phyloP scores from a whole-genome alignment of 1,284 basidiomycete species.

The Caloboletus inedulis region DNA sequence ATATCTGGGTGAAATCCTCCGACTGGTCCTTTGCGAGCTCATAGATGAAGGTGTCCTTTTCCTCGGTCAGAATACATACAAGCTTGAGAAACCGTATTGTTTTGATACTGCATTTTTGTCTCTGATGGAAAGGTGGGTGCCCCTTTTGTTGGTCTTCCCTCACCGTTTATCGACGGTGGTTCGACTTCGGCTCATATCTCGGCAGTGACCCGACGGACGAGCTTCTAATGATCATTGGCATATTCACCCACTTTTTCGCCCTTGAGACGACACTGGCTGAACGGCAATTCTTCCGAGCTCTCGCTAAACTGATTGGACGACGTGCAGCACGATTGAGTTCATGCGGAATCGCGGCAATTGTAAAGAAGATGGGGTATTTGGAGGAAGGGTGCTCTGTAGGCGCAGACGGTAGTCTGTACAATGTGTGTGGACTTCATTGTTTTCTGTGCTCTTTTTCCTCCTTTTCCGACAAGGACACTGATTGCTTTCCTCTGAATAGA shows the following conservation, averaged over 20 bases:
- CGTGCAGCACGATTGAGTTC: constrained; percentile 86
- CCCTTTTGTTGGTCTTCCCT: background rate
- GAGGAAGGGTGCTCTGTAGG: constrained; percentile 88
- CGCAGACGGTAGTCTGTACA: constrained; percentile 91
- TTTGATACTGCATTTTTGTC: constrained; percentile 98
- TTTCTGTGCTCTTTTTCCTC: background rate
- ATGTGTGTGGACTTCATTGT: constrained; percentile 51
- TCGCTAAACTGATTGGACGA: constrained; percentile 87
- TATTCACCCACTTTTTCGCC: constrained; percentile 95
- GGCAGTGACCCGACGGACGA: constrained; percentile 94
- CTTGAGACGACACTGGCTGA: constrained; percentile 92
- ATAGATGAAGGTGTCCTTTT: constrained; percentile 97
- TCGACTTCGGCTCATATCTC: constrained; percentile 5
- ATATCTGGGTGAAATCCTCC: constrained; percentile 95
- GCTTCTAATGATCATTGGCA: constrained; percentile 91
- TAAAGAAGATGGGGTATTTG: constrained; percentile 87
- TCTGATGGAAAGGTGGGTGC: constrained; percentile 82
- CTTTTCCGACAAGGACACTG: constrained; percentile 7
- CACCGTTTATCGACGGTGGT: background rate
- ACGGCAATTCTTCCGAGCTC: constrained; percentile 91
- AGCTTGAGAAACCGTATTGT: constrained; percentile 88
- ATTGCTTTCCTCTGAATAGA: constrained; percentile 45
- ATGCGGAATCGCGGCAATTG: constrained; percentile 93
- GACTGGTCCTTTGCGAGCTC: constrained; percentile 91
- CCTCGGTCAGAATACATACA: constrained; percentile 97